Evolutionary conservation across 352 stramenopile genomes (phyloP).

Genomic region (Aphanomyces astaci): DNA sequence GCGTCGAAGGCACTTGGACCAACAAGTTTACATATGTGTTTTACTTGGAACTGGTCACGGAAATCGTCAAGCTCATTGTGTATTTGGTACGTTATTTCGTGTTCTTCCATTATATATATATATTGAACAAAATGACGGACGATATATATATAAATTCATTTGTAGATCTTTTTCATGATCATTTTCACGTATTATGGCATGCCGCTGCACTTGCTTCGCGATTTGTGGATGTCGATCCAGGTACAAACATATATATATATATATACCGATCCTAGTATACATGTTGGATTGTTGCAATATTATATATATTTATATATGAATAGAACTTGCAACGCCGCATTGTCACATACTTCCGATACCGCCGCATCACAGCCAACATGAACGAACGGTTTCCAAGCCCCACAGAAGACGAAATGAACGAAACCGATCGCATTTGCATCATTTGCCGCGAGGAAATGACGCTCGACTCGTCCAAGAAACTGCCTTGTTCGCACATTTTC

Average conservation of each 20-base stretch:
- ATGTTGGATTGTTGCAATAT: too few species aligned
- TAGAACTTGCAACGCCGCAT: conserved; percentile 80
- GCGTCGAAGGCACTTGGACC: conserved; percentile 82
- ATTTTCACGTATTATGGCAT: conserved; percentile 97
- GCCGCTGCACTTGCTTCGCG: conserved; percentile 95
- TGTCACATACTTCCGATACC: conserved; percentile 86
- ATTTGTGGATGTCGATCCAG: conserved; percentile 87
- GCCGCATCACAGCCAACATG: conserved; percentile 92
- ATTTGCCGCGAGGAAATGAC: conserved; percentile 95
- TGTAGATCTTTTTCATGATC: conserved; percentile 93
- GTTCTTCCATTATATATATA: too few species aligned
- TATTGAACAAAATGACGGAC: too few species aligned
- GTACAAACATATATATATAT: neutral
- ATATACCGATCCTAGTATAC: neutral
- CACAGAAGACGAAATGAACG: conserved; percentile 91
- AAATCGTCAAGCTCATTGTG: conserved; percentile 93
- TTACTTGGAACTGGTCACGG: conserved; percentile 92
- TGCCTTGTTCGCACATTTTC: conserved; percentile 97
- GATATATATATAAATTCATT: too few species aligned
- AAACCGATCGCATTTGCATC: conserved; percentile 90
- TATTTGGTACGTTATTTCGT: too few species aligned
- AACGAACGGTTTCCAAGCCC: conserved; percentile 93
- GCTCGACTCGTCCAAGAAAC: conserved; percentile 86
- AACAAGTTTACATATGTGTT: conserved; percentile 91
- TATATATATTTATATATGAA: conserved; percentile 24